Base-by-base conservation (phyloP, 1,284 basidiomycete genomes). In the Ustilago shanxiensis region DNA sequence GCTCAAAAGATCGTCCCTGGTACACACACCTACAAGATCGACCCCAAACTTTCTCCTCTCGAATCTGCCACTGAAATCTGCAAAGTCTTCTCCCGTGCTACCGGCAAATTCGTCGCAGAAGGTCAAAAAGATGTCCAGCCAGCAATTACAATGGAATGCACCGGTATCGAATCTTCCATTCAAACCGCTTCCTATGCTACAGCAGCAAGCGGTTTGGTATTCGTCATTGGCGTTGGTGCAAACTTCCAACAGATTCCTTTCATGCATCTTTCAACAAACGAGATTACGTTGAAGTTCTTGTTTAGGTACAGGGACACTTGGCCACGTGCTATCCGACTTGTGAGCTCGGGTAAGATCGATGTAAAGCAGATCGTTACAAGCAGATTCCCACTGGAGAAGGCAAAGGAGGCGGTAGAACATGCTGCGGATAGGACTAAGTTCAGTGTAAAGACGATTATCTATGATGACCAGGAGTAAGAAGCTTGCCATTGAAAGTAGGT, bases 341-440 rank as follows among this genome's bases (percentile, higher is more conserved):
- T 92, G 37, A 88, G 91, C 52, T 90, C 89, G 69, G 93, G 93
- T 52, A 91, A 92, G 84, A 90, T 97, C 82, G 89, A 96, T 87
- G 89, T 97, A 76, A 95, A 93, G 87, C 92, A 93, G 14, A 89
- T 98, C 44, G 93, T 97, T 58, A 94, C 95, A 7, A 93, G 95
- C 85, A 89, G 91, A 29, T 95, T 92, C 87, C 85, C 89, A 20
- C 92, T 96, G 79, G 89, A 91, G 49, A 87, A 93, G 45, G 93
- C 94, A 24, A 88, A 91, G 53, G 88, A 89, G 66, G 95, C 95
- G 5, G 95, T 98, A 89, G 88, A 93, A 72, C 90, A 91, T 16
- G 93, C 92, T 20, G 90, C 90, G 44, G 89, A 91, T 66, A 91
- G 93, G 76, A 91, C 70, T 18, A 80, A 79, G 49, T 77, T 81